A percentile compares a stretch with the other conserved stretches of the same genome.
These are phyloP conservation scores for Calocybe indica DNA, from an alignment of 768 basidiomycete genomes.

Conservation along the genomic window DNA sequence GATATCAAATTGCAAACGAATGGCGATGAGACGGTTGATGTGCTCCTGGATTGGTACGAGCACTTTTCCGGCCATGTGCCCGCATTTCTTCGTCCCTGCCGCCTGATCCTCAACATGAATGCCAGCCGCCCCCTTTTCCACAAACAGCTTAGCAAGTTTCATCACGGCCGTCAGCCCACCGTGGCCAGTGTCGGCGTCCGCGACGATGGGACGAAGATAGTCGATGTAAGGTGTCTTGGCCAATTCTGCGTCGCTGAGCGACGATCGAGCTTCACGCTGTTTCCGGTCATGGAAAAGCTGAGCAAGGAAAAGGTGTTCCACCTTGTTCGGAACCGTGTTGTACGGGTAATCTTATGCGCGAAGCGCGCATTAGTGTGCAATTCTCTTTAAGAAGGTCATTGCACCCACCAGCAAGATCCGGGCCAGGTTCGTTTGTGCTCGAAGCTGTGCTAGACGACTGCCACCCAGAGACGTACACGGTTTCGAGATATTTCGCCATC, in stretches of 20 bases:
- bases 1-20: conserved; percentile 95
- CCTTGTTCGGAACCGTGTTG: conserved; percentile 98
- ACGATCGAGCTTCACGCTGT: conserved; percentile 77
- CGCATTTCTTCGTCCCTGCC: conserved; percentile 94
- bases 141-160: conserved; percentile 98
- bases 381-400: neutral
- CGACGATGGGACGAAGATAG: conserved; percentile 91
- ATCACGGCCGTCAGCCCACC: conserved; percentile 97
- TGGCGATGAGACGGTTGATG: conserved; percentile 95
- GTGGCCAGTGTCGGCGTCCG: conserved; percentile 98
- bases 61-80: conserved; percentile 94
- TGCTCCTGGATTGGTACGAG: conserved; percentile 97
- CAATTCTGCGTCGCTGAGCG: conserved; percentile 65
- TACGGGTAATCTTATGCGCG: conserved; percentile 79
- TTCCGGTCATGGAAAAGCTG: conserved; percentile 99
- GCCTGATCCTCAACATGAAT: conserved; percentile 99
- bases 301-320: conserved; percentile 96
- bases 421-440: conserved; percentile 92
- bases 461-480: conserved; percentile 98
- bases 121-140: conserved; percentile 96
- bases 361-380: neutral
- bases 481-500: conserved; percentile 98
- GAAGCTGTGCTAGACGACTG: conserved; percentile 92
- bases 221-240: conserved; percentile 69
- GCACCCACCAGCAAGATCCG: conserved; percentile 86